phyloP scores from a whole-genome alignment of 2,329 filamentous ascomycete species.

The Cadophora sp. region DNA sequence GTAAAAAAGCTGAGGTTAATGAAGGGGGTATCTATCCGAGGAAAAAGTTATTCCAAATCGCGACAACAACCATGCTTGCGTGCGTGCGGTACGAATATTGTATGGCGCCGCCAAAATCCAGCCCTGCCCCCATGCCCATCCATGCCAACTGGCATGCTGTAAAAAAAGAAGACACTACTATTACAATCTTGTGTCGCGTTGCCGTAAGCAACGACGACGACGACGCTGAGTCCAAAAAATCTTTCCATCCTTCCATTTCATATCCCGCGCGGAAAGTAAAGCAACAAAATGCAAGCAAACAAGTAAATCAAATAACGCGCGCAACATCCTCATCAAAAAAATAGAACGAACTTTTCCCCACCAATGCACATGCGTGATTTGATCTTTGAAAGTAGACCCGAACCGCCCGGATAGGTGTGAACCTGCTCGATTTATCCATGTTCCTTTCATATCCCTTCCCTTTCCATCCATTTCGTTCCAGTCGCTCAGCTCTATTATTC shows the following conservation, averaged over 20 bases:
- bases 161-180: slow-evolving; percentile 9
- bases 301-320: background rate
- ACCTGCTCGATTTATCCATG: slow-evolving; percentile 16
- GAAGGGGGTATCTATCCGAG: slow-evolving; percentile 13
- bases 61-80: background rate
- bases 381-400: slow-evolving; percentile 3
- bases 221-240: slow-evolving; percentile 13
- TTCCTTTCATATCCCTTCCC: background rate
- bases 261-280: background rate
- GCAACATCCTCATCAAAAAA: slow-evolving; percentile 6
- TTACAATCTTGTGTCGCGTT: slow-evolving; percentile 12
- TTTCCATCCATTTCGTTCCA: background rate
- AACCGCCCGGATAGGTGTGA: slow-evolving; percentile 12
- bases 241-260: slow-evolving; percentile 7
- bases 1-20: slow-evolving; percentile 1
- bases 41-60: background rate
- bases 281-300: background rate
- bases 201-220: background rate
- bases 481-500: slow-evolving; percentile 8
- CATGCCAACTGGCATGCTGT: slow-evolving; percentile 7
- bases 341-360: slow-evolving; percentile 5
- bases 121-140: background rate
- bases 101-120: slow-evolving; percentile 13
- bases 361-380: slow-evolving; percentile 14
- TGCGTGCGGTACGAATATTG: background rate